These are phyloP conservation scores for Candida taoyuanica DNA, from an alignment of 805 yeast species.

Conservation along the genomic window DNA sequence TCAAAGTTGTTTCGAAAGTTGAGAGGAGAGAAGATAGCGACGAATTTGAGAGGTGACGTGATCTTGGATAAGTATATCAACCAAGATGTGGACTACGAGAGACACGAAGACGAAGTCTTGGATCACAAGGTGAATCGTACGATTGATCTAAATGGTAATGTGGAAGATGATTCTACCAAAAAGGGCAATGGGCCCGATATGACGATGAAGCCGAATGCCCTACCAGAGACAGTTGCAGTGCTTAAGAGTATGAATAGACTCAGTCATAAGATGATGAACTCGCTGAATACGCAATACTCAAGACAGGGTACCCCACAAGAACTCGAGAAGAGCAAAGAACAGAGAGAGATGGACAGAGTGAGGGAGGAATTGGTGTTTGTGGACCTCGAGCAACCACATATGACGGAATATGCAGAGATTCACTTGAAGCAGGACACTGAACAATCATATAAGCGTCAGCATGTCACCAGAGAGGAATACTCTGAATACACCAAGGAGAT, in stretches of 20 bases:
- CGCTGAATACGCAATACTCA: constrained; percentile 40
- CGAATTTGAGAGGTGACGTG: constrained; percentile 76
- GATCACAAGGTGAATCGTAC: constrained; percentile 56
- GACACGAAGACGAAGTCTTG: constrained; percentile 38
- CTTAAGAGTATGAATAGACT: constrained; percentile 86
- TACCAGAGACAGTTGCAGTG: constrained; percentile 66
- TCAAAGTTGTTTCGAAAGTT: constrained; percentile 82
- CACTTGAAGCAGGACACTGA: constrained; percentile 21
- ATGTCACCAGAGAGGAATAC: constrained; percentile 23
- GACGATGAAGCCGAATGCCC: constrained; percentile 68
- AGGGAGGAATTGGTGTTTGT: constrained; percentile 43
- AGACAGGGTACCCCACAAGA: constrained; percentile 31
- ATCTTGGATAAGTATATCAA: constrained; percentile 80
- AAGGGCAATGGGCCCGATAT: constrained; percentile 82
- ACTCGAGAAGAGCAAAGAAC: constrained; percentile 35
- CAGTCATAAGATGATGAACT: constrained; percentile 72
- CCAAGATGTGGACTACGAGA: constrained; percentile 55
- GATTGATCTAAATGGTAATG: constrained; percentile 77
- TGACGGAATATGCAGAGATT: constrained; percentile 49
- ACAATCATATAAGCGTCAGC: constrained; percentile 13
- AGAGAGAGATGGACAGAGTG: constrained; percentile 31
- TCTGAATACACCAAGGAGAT: constrained; percentile 18
- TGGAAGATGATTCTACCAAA: constrained; percentile 62
- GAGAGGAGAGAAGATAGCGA: constrained; percentile 79
- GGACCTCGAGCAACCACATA: constrained; percentile 47